Conservation (phyloP, 345 rosid genomes). For the Cardamine chenopodiifolia region DNA sequence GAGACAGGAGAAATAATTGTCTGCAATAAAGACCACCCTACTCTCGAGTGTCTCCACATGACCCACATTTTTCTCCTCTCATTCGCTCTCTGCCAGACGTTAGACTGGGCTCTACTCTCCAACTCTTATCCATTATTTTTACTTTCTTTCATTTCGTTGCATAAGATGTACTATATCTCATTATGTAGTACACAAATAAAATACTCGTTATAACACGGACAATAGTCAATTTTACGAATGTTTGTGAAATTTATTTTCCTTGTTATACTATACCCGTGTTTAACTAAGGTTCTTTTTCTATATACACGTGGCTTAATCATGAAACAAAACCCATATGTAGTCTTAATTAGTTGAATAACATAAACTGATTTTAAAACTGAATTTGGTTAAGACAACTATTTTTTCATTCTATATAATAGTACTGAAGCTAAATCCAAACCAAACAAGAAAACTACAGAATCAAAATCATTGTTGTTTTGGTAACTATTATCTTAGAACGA, state of each 20-base stretch:
- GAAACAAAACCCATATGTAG: not conserved
- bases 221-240: not conserved
- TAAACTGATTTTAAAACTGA: not conserved
- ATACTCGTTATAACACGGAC: not conserved
- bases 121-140: conserved; percentile 15
- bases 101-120: conserved; percentile 1
- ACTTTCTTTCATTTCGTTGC: not conserved
- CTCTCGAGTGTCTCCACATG: conserved; percentile 40
- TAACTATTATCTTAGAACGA: not conserved
- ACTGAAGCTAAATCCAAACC: not conserved
- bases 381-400: not conserved
- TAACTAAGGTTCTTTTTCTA: not conserved
- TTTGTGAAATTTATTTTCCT: not conserved
- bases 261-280: not conserved
- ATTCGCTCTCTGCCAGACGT: conserved; percentile 27
- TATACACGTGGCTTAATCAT: not conserved
- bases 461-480: not conserved
- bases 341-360: not conserved
- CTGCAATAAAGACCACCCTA: conserved; percentile 43
- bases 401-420: not conserved
- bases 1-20: conserved; percentile 56
- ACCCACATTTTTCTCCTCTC: conserved; percentile 22
- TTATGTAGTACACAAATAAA: not conserved
- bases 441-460: not conserved
- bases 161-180: not conserved